Percentiles rank a stretch among this genome's conserved stretches.
phyloP scores from a whole-genome alignment of 352 stramenopile species.

The Pythium pyrilobum region DNA sequence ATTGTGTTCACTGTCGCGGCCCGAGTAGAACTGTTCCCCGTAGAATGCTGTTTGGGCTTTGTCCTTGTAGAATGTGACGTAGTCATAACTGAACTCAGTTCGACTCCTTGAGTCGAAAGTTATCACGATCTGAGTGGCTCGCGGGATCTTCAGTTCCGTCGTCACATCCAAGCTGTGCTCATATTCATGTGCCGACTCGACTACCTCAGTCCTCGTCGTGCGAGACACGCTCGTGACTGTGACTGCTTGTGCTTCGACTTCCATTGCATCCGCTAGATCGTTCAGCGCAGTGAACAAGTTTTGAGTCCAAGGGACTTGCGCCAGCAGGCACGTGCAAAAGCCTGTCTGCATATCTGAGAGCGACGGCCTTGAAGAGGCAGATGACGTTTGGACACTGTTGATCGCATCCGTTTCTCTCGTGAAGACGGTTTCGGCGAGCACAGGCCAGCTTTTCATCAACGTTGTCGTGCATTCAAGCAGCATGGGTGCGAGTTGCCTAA shows the following conservation, averaged over 20 bases:
- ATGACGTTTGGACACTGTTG: no score
- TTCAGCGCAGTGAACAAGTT: no score
- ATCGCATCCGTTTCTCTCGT: no score
- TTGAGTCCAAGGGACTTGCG: no score
- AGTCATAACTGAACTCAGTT: conserved; percentile 88
- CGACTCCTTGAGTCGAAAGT: conserved; percentile 73
- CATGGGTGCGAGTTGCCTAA: no score
- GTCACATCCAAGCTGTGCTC: conserved; percentile 70
- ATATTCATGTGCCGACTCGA: conserved; percentile 84
- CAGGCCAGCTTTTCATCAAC: no score
- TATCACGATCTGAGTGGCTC: conserved; percentile 67
- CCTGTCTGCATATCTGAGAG: no score
- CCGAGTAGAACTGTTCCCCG: conserved; percentile 68
- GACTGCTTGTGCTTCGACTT: conserved; percentile 22
- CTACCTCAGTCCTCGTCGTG: conserved; percentile 37
- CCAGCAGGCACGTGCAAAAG: no score
- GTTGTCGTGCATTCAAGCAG: no score
- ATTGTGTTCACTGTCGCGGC: conserved; percentile 66
- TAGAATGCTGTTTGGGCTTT: conserved; percentile 48
- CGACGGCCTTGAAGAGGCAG: no score
- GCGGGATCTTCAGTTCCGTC: conserved; percentile 65
- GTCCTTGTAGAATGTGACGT: conserved; percentile 85
- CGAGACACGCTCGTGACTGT: conserved; percentile 41
- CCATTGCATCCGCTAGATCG: conserved; percentile 24
- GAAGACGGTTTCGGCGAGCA: no score